Percentiles rank a stretch among this genome's conserved stretches.
Conservation (phyloP, 73 alveolate species). For the Durusdinium trenchii region DNA sequence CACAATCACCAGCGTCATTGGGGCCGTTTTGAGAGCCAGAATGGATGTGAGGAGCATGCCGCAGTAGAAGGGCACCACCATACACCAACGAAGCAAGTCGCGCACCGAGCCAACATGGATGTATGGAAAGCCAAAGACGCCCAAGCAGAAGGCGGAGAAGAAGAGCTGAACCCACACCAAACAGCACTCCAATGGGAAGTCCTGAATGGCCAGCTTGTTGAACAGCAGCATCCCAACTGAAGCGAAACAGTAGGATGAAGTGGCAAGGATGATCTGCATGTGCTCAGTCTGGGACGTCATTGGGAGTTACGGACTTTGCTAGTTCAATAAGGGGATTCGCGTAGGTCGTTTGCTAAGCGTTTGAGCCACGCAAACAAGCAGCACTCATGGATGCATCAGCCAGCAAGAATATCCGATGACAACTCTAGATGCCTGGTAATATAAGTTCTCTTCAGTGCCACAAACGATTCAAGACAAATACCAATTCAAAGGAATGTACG, state of each 20-base stretch:
- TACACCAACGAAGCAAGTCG: slow-evolving; percentile 70
- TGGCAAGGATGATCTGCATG: slow-evolving; percentile 15
- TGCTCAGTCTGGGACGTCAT: slow-evolving; percentile 9
- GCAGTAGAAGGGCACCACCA: slow-evolving; percentile 89
- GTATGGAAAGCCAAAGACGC: slow-evolving; percentile 41
- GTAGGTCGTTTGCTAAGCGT: neutral
- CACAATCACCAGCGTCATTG: slow-evolving; percentile 57
- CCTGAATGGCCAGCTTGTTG: slow-evolving; percentile 64
- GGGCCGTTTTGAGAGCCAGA: slow-evolving; percentile 28
- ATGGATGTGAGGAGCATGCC: slow-evolving; percentile 63
- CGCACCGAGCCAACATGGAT: slow-evolving; percentile 49
- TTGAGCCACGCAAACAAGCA: neutral
- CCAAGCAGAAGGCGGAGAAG: slow-evolving; percentile 32
- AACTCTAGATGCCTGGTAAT: too few relatives aligned
- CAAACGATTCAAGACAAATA: too few relatives aligned
- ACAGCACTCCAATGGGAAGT: slow-evolving; percentile 58
- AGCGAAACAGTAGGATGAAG: slow-evolving; percentile 24
- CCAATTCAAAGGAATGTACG: too few relatives aligned
- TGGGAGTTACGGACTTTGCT: slow-evolving; percentile 2
- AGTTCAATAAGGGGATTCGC: neutral
- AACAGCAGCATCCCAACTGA: slow-evolving; percentile 59
- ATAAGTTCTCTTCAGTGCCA: too few relatives aligned
- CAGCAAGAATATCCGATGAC: too few relatives aligned
- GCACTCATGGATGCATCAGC: neutral
- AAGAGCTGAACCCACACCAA: slow-evolving; percentile 63